Conservation (phyloP, 345 rosid species). For the Kernera saxatilis region DNA sequence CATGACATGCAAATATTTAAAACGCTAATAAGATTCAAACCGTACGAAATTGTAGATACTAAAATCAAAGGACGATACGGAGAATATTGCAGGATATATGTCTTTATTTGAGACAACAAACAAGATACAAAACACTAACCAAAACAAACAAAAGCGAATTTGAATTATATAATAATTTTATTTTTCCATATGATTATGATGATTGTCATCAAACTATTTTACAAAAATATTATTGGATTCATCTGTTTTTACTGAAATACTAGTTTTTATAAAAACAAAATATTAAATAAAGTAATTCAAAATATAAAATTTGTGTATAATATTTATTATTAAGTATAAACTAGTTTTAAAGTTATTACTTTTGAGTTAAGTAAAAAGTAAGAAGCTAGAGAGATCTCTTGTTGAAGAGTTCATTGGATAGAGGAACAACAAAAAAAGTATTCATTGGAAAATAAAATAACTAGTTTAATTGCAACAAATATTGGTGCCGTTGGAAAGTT, state of each 20-base stretch:
- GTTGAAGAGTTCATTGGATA: background rate
- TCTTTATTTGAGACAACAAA: conserved; percentile 10
- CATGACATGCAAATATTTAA: conserved; percentile 11
- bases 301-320: background rate
- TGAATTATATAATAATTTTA: background rate
- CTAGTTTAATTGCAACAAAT: background rate
- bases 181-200: background rate
- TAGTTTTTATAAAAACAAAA: background rate
- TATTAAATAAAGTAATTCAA: background rate
- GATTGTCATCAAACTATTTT: background rate
- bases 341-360: background rate
- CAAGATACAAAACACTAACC: conserved; percentile 19
- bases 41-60: conserved; percentile 24
- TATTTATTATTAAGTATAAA: background rate
- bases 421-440: background rate
- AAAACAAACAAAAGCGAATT: conserved; percentile 14
- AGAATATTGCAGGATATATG: conserved; percentile 1
- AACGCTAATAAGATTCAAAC: conserved; percentile 20
- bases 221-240: background rate
- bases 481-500: background rate
- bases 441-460: background rate
- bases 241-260: background rate
- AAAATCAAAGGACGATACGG: conserved; percentile 28
- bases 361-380: background rate
- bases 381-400: conserved; percentile 6